Percentiles rank a stretch among this genome's conserved stretches.
phyloP scores from a whole-genome alignment of 805 yeast genomes.

The Wickerhamomyces hampshirensis region DNA sequence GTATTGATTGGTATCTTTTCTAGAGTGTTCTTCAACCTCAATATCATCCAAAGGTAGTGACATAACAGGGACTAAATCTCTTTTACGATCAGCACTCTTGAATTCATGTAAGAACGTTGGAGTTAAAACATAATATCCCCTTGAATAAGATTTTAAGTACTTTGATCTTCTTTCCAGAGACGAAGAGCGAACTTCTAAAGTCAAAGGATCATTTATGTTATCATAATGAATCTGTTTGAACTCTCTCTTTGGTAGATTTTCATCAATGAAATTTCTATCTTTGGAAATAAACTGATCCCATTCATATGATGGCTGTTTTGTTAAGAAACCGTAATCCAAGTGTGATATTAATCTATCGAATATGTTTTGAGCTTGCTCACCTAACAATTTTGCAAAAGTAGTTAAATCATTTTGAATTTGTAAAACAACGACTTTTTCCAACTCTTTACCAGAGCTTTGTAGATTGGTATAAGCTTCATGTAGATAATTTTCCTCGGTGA shows the following conservation, averaged over 20 bases:
- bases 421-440: constrained; percentile 81
- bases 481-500: constrained; percentile 78
- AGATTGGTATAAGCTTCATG: constrained; percentile 86
- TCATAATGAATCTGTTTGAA: constrained; percentile 59
- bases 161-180: constrained; percentile 85
- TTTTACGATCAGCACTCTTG: constrained; percentile 75
- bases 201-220: constrained; percentile 63
- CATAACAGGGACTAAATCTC: constrained; percentile 78
- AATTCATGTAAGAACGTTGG: constrained; percentile 88
- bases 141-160: constrained; percentile 83
- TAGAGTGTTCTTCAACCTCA: constrained; percentile 76
- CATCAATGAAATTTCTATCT: constrained; percentile 68
- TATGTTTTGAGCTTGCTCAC: constrained; percentile 69
- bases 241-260: constrained; percentile 55
- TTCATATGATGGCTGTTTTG: constrained; percentile 76
- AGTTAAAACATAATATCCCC: constrained; percentile 88
- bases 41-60: constrained; percentile 77
- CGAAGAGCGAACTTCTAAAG: constrained; percentile 69
- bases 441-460: constrained; percentile 81
- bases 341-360: constrained; percentile 62
- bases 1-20: constrained; percentile 57
- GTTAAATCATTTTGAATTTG: constrained; percentile 83
- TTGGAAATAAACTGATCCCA: constrained; percentile 81
- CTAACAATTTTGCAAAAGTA: constrained; percentile 63
- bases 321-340: constrained; percentile 63